Conservation (phyloP, 1,284 basidiomycete species). For the Marasmius oreades region DNA sequence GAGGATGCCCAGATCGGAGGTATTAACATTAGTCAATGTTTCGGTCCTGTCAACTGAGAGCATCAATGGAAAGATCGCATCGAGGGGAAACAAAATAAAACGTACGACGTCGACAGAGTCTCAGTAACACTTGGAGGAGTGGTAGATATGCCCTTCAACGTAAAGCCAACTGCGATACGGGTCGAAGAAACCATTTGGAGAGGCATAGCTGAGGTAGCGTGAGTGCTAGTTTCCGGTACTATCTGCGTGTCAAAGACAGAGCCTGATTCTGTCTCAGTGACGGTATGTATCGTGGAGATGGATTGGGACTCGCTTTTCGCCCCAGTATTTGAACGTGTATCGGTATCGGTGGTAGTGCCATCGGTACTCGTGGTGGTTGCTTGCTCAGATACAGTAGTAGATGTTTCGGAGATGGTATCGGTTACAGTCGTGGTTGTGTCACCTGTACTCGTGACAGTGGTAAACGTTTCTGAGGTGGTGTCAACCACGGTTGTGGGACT, state of each 20-base stretch:
- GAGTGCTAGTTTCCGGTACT: not conserved
- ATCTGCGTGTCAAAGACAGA: not conserved
- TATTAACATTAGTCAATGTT: not conserved
- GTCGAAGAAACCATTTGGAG: no score
- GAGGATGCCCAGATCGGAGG: slow-evolving; percentile 1
- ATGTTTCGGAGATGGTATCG: no score
- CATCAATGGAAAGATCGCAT: not conserved
- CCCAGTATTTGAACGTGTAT: not conserved
- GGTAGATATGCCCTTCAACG: no score
- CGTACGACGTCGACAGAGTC: not conserved
- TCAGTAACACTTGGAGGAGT: not conserved
- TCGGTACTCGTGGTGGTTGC: not conserved
- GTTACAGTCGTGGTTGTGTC: not conserved
- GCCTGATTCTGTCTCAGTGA: not conserved
- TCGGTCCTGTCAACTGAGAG: not conserved
- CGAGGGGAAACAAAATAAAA: not conserved
- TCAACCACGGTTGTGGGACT: not conserved
- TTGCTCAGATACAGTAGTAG: not conserved
- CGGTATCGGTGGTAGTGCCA: not conserved
- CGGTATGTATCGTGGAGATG: not conserved
- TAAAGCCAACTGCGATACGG: no score
- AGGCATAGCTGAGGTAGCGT: no score
- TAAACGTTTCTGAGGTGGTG: not conserved
- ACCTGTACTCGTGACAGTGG: not conserved
- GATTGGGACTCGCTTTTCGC: not conserved